Evolutionary conservation across 2,329 filamentous ascomycete genomes (phyloP), one percentile per base, ranked within the genome.

Genomic region (Didymella arachidicola): DNA sequence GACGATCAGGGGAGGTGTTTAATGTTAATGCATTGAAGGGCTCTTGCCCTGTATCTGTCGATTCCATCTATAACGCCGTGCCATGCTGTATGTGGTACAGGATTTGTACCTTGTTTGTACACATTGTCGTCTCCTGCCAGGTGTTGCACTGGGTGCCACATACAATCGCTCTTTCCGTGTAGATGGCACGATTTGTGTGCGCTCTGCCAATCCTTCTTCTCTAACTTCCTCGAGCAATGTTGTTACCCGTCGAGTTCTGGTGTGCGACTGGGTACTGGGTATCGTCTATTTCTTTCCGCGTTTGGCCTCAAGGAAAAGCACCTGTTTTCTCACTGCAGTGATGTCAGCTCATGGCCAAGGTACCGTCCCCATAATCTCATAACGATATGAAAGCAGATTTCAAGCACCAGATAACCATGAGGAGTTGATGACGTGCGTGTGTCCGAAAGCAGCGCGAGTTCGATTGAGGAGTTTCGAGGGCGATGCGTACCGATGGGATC

Each of bases 241-340:
- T 18, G 14, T 45, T 14, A 12, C 29, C n/a, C 30, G 6, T 19
- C 4, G 14, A 22, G 1, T 30, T 26, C 10, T 14, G 14, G 14
- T 19, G 18, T 2, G 18, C 25, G 6, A 7, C 16, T 11, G 39
- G n/a, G 8, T 26, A 10, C 8, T 10, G 45, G n/a, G 7, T 18
- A 30, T 25, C 19, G 19, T 45, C 45, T 71, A 72, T 66, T 79
- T 85, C 79, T 85, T 88, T 77, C 89, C 89, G 76, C 92, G 90
- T 77, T 96, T 97, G 75, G 91, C 88, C 78, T 99, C 95, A 57
- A 98, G 86, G 80, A 99, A 99, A 29, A 99, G 84, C 30, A 99
- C 95, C 81, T 97, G 91, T 83, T 94, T 92, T 78, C 93, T 91
- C 54, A 99, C 95, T 96, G 69, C 29, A 29, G 34, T 22, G 2